Conservation (phyloP, 2,329 filamentous ascomycete species). For the Chaetomium globosum region DNA sequence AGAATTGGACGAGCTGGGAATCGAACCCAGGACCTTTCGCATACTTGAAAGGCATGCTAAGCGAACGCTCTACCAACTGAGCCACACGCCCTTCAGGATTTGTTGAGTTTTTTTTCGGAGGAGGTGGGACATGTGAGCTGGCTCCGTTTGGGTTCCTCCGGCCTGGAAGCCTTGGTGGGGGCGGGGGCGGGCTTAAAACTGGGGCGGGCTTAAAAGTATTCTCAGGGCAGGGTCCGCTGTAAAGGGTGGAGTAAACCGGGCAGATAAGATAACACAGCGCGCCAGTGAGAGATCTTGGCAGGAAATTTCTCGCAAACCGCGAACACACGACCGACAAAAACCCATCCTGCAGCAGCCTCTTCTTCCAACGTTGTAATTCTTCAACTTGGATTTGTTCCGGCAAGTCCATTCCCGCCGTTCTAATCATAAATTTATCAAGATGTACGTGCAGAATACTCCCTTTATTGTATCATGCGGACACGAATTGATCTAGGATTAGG, state of each 20-base stretch:
- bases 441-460: background rate
- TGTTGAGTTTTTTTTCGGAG: conserved; percentile 10
- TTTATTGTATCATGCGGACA: background rate
- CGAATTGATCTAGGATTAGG: conserved; percentile 34
- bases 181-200: no score
- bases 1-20: conserved; percentile 32
- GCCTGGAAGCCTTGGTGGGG: no score
- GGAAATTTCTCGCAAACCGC: conserved; percentile 8
- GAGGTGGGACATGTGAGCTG: conserved; percentile 12
- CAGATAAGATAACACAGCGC: conserved; percentile 3
- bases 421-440: background rate
- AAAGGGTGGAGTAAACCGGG: background rate
- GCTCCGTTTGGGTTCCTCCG: background rate
- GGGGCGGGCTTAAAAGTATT: no score
- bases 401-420: background rate
- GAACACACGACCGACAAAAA: background rate
- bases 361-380: background rate
- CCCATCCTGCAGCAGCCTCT: background rate
- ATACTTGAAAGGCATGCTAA: conserved; percentile 28
- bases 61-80: conserved; percentile 35
- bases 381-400: background rate
- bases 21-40: conserved; percentile 36
- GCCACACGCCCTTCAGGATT: conserved; percentile 29
- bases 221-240: no score
- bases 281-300: conserved; percentile 1